These are phyloP conservation scores for Saposhnikovia divaricata DNA, from an alignment of 129 eudicot species.

Conservation along the genomic window DNA sequence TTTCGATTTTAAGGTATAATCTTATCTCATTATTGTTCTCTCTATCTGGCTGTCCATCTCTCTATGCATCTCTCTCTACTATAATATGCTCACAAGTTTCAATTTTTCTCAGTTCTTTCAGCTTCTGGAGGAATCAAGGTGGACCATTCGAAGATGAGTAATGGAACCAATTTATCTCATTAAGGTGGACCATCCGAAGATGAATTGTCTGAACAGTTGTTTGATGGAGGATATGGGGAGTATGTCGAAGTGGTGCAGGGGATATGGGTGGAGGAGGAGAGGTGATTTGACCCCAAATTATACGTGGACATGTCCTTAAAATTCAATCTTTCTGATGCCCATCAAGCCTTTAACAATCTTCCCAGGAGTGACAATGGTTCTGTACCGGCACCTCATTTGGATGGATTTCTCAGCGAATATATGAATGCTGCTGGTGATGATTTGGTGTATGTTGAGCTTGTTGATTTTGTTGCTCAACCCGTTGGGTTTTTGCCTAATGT, in stretches of 20 bases:
- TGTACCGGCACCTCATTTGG: conserved; percentile 32
- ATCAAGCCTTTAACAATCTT: conserved; percentile 42
- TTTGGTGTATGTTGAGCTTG: conserved; percentile 56
- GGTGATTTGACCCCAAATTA: conserved; percentile 68
- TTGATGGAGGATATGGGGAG: too few relatives aligned
- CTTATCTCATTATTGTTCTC: too few relatives aligned
- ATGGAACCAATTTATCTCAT: conserved; percentile 54
- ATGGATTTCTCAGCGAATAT: conserved; percentile 35
- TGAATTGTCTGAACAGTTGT: too few relatives aligned
- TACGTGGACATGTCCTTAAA: conserved; percentile 70
- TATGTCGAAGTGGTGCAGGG: too few relatives aligned
- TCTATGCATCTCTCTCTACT: too few relatives aligned
- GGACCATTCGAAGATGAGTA: conserved; percentile 78
- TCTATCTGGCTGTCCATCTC: too few relatives aligned
- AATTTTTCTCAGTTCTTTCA: too few relatives aligned
- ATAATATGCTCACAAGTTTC: too few relatives aligned
- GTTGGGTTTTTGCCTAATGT: conserved; percentile 56
- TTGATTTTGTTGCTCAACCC: conserved; percentile 67
- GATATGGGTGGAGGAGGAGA: too few relatives aligned
- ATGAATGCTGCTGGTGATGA: conserved; percentile 48
- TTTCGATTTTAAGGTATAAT: too few relatives aligned
- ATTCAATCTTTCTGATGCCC: conserved; percentile 37
- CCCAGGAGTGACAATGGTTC: conserved; percentile 39
- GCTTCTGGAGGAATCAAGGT: conserved; percentile 98
- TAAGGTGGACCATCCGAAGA: too few relatives aligned